Base-by-base conservation (phyloP, 2,329 filamentous ascomycete species). In the Pseudohalonectria lignicola region DNA sequence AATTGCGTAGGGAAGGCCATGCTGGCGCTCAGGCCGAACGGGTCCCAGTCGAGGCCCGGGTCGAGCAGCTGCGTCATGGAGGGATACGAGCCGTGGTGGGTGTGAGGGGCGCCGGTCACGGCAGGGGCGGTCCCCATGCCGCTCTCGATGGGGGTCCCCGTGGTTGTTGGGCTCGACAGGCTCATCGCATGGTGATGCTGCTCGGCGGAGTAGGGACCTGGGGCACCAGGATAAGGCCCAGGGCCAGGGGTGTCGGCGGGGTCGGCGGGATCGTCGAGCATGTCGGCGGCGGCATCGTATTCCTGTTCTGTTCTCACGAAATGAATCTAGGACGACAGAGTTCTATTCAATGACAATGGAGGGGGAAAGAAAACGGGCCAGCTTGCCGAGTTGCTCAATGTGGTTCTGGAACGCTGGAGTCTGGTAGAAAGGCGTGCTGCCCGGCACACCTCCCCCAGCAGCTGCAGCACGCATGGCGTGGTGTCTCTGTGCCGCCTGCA, bases 1-100 rank as follows among this genome's bases (percentile, higher is more conserved):
- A 88, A 92, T 40, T 85, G 82, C 2, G 82, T 84, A 10, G 87
- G 87, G 52, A 94, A 94, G 47, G 90, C 85, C 90, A 94, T 94
- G 62, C 86, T 94, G 26, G 88, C 88, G 42, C 84, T 90, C 37
- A 95, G 68, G 11, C 88, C 88, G 52, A 95, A 96, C 1, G 90
- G 90, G 59, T 95, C 88, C 59, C 87, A 86, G 55, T 95, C 88
- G 35, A 94, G 67, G 62, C 87, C 85, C 15, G 87, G 83, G 52
- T 95, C 88, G 31, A 77, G 57, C 7, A 77, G 56, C 50, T 76
- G 70, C 4, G 71, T 73, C 73, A 77, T 76, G 16, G 71, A 72
- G 5, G 72, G 71, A 54, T 86, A 94, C 12, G 76, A 70, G 47
- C 81, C 76, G 51, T 82, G 72, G 28, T 78, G 64, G 66, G 62